Evolutionary conservation across 1,284 basidiomycete species (phyloP), one percentile per base, ranked within the genome.

Genomic region (Cutaneotrichosporon sp.): DNA sequence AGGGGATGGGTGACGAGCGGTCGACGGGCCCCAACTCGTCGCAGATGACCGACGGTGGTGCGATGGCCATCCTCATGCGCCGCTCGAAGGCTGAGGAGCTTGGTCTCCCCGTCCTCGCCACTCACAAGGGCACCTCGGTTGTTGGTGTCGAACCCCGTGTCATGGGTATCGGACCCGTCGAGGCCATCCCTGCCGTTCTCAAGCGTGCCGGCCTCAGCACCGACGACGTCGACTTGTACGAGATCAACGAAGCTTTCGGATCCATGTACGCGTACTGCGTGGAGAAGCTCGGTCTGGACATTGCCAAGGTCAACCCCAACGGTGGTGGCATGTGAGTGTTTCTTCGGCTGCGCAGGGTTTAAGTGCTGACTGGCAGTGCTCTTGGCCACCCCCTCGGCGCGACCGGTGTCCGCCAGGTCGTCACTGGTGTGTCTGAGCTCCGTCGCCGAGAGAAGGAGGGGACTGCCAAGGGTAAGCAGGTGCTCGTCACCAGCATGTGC

Each of bases 241-340:
- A 94, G 64, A 75, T 77, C 63, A 93, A 93, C 70, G 90, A 93
- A 55, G 88, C 88, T 0, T 90, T 90, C 63, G 86, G 88, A n/a
- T 88, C 86, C 0, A 87, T 88, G 77, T 86, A 82, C 58, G 82
- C 88, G 2, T 90, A 92, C 71, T 83, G 81, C 50, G 76, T 88
- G 26, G 82, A 85, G 57, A 76, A 82, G 63, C 80, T 94, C 17
- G 80, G 79, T 20, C 77, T 93, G 54, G 81, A 84, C 19, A 81
- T 80, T 54, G 81, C 84, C 64, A 90, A 88, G 78, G 84, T 90
- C 32, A 90, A 92, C 64, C 85, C 88, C 11, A 88, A 90, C 59
- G 90, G 90, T 29, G 89, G 91, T 22, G 57, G 45, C 17, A 59
- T 59, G 39, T 42, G 39, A 42, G 39, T 42, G 14, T 24, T 16